A percentile compares a stretch with the other conserved stretches of the same genome.
Conservation (phyloP, 1,284 basidiomycete species). For the Apiotrichum montevideense region DNA sequence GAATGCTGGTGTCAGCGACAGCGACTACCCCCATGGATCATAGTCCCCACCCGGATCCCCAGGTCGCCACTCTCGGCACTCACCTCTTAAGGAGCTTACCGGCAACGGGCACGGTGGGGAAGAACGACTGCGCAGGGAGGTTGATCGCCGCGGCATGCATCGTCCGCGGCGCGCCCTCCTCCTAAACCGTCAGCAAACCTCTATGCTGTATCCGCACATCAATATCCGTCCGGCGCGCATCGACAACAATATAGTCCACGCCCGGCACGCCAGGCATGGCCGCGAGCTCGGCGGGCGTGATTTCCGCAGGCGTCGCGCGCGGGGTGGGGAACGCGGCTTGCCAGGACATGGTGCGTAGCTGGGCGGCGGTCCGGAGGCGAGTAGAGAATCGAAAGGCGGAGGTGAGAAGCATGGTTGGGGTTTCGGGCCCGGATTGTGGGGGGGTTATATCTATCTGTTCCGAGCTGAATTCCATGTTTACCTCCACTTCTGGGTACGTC, state of each 20-base stretch:
- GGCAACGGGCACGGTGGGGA: constrained; percentile 22
- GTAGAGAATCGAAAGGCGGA: too few relatives aligned
- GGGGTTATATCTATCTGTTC: too few relatives aligned
- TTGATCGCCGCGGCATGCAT: constrained; percentile 31
- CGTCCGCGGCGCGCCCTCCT: constrained; percentile 12
- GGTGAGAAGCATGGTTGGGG: too few relatives aligned
- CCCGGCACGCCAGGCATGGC: constrained; percentile 4
- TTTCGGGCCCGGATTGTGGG: too few relatives aligned
- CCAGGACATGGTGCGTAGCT: constrained; percentile 11
- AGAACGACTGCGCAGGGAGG: constrained; percentile 35
- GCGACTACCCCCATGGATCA: too few relatives aligned
- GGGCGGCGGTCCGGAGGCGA: too few relatives aligned
- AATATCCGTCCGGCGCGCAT: constrained; percentile 29
- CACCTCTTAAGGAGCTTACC: constrained; percentile 12
- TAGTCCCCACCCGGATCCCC: too few relatives aligned
- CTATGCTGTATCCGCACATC: constrained; percentile 21
- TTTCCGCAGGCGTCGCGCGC: constrained; percentile 7
- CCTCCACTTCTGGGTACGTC: too few relatives aligned
- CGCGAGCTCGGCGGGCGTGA: constrained; percentile 21
- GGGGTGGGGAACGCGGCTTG: constrained; percentile 20
- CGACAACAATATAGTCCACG: constrained; percentile 28
- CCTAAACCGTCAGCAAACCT: constrained; percentile 12
- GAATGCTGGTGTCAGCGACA: constrained; percentile 14
- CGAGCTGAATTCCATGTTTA: too few relatives aligned
- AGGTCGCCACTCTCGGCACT: too few relatives aligned